These are phyloP conservation scores for Ceriops zippeliana DNA, from an alignment of 345 rosid species.

Conservation along the genomic window DNA sequence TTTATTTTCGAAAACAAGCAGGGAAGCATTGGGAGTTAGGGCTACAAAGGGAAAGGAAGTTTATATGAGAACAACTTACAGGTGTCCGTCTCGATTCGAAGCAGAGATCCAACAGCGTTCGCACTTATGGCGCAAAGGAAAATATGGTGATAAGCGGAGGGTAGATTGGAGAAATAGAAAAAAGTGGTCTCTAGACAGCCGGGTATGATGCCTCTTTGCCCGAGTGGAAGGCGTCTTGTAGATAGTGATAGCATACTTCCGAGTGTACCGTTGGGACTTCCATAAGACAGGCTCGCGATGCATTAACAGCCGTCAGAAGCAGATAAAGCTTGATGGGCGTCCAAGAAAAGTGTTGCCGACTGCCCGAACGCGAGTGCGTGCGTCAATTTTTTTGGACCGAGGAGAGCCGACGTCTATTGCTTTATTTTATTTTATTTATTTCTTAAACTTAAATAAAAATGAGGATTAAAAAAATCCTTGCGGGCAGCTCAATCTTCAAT, in stretches of 20 bases:
- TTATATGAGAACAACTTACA: neutral
- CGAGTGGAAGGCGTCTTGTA: neutral
- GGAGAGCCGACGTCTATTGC: no score
- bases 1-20: neutral
- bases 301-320: neutral
- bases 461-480: no score
- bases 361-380: no score
- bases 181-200: neutral
- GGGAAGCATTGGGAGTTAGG: neutral
- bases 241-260: no score
- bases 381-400: no score
- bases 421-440: no score
- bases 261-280: no score
- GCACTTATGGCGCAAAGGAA: neutral
- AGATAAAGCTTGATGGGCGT: neutral
- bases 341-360: no score
- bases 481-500: no score
- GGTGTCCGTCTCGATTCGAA: no score
- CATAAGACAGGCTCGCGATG: neutral
- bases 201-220: neutral
- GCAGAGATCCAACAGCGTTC: no score
- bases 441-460: no score
- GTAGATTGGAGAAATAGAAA: neutral
- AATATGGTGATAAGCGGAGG: neutral
- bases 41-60: constrained; percentile 3